Evolutionary conservation across 192 early-diverging fungal genomes (phyloP).

Genomic region (Neocallimastix lanati): DNA sequence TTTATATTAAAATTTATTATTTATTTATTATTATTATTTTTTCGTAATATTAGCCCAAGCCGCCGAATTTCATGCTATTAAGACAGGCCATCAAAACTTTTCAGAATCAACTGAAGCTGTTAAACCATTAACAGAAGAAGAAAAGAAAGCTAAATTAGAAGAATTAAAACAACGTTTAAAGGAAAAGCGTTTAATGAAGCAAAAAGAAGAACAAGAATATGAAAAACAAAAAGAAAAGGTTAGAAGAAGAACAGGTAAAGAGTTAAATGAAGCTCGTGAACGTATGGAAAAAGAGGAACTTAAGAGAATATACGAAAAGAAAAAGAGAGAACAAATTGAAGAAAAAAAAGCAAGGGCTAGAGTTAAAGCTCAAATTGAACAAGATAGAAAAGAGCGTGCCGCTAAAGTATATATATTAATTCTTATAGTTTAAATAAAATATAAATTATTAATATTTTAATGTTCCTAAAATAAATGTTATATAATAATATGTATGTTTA

Average conservation of each 20-base stretch:
- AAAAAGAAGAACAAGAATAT: conserved; percentile 41
- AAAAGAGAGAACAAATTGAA: conserved; percentile 59
- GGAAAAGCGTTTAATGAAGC: conserved; percentile 42
- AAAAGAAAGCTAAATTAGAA: conserved; percentile 48
- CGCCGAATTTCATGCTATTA: conserved; percentile 57
- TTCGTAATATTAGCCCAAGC: conserved; percentile 26
- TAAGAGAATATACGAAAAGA: conserved; percentile 45
- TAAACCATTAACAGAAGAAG: conserved; percentile 62
- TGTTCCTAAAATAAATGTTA: too few species aligned
- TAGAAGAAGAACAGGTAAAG: conserved; percentile 51
- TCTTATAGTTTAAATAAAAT: too few species aligned
- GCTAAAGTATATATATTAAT: conserved; percentile 48
- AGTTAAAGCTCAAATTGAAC: conserved; percentile 61
- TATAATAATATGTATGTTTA: too few species aligned
- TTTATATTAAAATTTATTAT: too few species aligned
- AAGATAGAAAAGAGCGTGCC: conserved; percentile 50
- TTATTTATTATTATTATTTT: too few species aligned
- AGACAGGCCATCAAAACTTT: conserved; percentile 55
- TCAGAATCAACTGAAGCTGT: conserved; percentile 54
- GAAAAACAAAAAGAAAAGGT: conserved; percentile 51
- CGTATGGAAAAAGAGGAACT: conserved; percentile 53
- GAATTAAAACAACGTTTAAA: conserved; percentile 48
- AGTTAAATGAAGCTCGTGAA: conserved; percentile 45
- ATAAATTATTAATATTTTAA: too few species aligned
- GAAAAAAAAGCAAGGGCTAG: conserved; percentile 53